Evolutionary conservation across 768 basidiomycete genomes (phyloP).

Genomic region (Lactarius sanguifluus): DNA sequence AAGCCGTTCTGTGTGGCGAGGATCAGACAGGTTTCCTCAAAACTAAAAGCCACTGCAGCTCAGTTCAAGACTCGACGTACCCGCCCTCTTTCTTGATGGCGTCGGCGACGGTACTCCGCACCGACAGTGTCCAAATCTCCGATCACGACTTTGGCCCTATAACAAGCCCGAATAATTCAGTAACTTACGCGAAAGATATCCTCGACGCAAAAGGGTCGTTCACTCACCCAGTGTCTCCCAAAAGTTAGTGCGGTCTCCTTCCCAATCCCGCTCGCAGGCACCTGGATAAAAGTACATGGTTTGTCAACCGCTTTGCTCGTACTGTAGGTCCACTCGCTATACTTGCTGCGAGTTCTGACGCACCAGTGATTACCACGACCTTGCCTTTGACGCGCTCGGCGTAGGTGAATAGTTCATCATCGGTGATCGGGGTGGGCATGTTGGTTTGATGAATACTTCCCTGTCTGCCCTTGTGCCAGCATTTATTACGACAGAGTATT

Average conservation of each 20-base stretch:
- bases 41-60: not conserved
- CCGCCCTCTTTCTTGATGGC: constrained; percentile 46
- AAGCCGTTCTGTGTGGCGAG: constrained; percentile 34
- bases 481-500: not conserved
- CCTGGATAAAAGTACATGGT: constrained; percentile 4
- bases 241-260: constrained; percentile 51
- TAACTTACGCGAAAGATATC: not conserved
- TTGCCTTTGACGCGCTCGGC: constrained; percentile 21
- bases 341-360: not conserved
- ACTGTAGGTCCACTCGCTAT: not conserved
- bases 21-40: not conserved
- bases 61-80: constrained; percentile 35
- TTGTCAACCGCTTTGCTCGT: not conserved
- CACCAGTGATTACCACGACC: constrained; percentile 25
- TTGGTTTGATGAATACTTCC: not conserved
- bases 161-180: not conserved
- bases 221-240: constrained; percentile 50
- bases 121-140: constrained; percentile 49
- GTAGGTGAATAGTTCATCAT: constrained; percentile 15
- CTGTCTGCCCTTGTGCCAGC: not conserved
- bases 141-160: constrained; percentile 52
- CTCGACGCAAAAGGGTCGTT: not conserved
- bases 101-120: constrained; percentile 41
- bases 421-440: constrained; percentile 18
- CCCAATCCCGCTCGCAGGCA: constrained; percentile 46